A percentile compares a stretch with the other conserved stretches of the same genome.
Conservation (phyloP, 2,329 filamentous ascomycete genomes). For the Pleoardoris graminearum region DNA sequence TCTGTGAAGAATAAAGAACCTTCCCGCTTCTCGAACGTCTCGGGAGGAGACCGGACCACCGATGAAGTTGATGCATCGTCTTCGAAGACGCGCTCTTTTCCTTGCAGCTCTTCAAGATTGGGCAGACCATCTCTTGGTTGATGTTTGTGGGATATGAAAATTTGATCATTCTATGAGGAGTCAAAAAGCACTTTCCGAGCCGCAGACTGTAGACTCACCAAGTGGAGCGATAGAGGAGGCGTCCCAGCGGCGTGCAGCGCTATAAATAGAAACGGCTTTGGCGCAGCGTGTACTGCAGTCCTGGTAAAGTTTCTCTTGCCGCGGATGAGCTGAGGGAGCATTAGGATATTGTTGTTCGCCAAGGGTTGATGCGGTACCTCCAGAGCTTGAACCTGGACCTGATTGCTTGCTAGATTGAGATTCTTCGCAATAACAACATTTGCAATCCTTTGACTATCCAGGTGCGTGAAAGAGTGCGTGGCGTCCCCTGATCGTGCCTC, state of each 20-base stretch:
- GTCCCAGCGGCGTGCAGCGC: slow-evolving; percentile 62
- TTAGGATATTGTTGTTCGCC: slow-evolving; percentile 35
- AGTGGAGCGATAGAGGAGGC: slow-evolving; percentile 46
- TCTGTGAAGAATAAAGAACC: slow-evolving; percentile 47
- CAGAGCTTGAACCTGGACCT: slow-evolving; percentile 79
- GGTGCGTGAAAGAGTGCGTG: slow-evolving; percentile 34
- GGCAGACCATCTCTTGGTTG: slow-evolving; percentile 70
- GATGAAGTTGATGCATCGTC: slow-evolving; percentile 43
- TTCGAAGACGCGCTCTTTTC: slow-evolving; percentile 23
- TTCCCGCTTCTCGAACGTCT: slow-evolving; percentile 18
- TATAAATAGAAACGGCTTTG: slow-evolving; percentile 78
- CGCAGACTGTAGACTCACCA: slow-evolving; percentile 34
- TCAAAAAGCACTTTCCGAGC: slow-evolving; percentile 44
- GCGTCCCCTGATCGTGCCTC: slow-evolving; percentile 24
- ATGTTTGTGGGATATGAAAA: slow-evolving; percentile 89
- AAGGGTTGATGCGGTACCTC: slow-evolving; percentile 49
- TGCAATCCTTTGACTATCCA: slow-evolving; percentile 64
- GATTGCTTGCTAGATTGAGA: slow-evolving; percentile 71
- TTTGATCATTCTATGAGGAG: slow-evolving; percentile 74
- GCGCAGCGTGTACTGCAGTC: slow-evolving; percentile 72
- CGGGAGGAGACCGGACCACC: slow-evolving; percentile 40
- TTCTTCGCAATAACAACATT: slow-evolving; percentile 83
- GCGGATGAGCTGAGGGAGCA: slow-evolving; percentile 68
- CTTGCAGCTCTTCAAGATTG: slow-evolving; percentile 66
- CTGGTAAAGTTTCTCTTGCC: slow-evolving; percentile 77